Evolutionary conservation across 2,329 filamentous ascomycete species (phyloP).

Genomic region (Parascedosporium putredinis): DNA sequence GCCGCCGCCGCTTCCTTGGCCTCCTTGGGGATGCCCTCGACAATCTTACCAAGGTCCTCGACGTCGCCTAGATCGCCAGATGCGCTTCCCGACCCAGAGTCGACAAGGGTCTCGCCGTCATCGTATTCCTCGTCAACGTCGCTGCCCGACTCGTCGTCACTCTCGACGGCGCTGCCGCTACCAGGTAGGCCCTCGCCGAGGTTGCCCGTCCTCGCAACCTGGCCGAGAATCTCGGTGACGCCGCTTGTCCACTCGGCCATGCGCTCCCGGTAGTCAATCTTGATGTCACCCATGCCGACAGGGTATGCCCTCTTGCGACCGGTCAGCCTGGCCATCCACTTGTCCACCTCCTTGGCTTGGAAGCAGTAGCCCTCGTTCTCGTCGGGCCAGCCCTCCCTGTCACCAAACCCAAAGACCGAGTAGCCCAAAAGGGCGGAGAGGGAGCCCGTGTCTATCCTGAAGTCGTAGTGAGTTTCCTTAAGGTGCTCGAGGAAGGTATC

Average conservation of each 20-base stretch:
- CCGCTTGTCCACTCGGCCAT: slow-evolving; percentile 72
- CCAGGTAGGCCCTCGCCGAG: slow-evolving; percentile 59
- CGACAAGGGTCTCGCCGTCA: slow-evolving; percentile 41
- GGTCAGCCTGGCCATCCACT: slow-evolving; percentile 95
- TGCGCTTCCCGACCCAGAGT: slow-evolving; percentile 13
- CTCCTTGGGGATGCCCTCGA: slow-evolving; percentile 30
- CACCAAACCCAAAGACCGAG: slow-evolving; percentile 88
- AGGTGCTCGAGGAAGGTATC: slow-evolving; percentile 81
- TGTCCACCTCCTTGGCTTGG: slow-evolving; percentile 82
- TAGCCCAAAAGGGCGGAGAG: slow-evolving; percentile 71
- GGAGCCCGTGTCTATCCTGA: slow-evolving; percentile 85
- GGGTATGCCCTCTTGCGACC: slow-evolving; percentile 79
- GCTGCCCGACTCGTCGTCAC: slow-evolving; percentile 50
- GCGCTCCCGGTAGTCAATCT: slow-evolving; percentile 55
- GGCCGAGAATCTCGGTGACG: slow-evolving; percentile 58
- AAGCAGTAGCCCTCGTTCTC: slow-evolving; percentile 88
- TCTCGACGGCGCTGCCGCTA: slow-evolving; percentile 76
- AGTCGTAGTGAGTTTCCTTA: slow-evolving; percentile 90
- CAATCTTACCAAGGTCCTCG: slow-evolving; percentile 67
- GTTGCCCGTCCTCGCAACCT: slow-evolving; percentile 47
- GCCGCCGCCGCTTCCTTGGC: slow-evolving; percentile 25
- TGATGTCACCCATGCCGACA: slow-evolving; percentile 78
- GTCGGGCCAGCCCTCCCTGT: slow-evolving; percentile 83
- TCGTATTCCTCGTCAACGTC: slow-evolving; percentile 31
- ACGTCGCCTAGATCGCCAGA: slow-evolving; percentile 57